These are phyloP conservation scores for Helotiales sp. DNA, from an alignment of 2,329 filamentous ascomycete genomes.

Conservation along the genomic window DNA sequence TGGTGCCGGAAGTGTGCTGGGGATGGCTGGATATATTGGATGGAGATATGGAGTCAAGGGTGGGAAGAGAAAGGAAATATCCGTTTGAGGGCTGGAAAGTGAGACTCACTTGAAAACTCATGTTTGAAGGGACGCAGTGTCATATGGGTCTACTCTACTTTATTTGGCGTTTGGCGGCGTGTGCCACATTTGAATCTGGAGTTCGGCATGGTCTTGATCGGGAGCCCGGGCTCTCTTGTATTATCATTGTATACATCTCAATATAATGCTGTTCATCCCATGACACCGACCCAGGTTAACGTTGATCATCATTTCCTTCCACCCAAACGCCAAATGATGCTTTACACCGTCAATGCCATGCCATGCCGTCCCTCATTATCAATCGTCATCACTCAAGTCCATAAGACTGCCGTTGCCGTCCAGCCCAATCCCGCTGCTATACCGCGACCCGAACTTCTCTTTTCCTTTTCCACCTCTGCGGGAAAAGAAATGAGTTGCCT, in stretches of 20 bases:
- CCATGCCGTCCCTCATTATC: conserved; percentile 21
- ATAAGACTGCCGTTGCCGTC: conserved; percentile 54
- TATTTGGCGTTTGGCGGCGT: background rate
- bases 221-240: background rate
- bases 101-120: no score
- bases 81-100: background rate
- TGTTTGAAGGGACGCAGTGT: no score
- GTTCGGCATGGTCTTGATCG: background rate
- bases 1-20: conserved; percentile 55
- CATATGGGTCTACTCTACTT: no score
- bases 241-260: conserved; percentile 9
- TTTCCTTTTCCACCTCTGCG: conserved; percentile 48
- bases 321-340: background rate
- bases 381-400: conserved; percentile 62
- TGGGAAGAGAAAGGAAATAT: conserved; percentile 43
- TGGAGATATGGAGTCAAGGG: conserved; percentile 56
- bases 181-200: background rate
- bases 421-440: conserved; percentile 40
- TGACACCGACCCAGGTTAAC: background rate
- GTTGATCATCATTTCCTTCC: background rate
- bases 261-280: background rate
- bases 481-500: conserved; percentile 46
- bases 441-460: conserved; percentile 47
- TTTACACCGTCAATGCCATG: conserved; percentile 3
- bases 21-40: conserved; percentile 53